Percentiles rank a stretch among this genome's conserved stretches.
These are phyloP conservation scores for Euphorbia lathyris DNA, from an alignment of 345 rosid species.

Conservation along the genomic window DNA sequence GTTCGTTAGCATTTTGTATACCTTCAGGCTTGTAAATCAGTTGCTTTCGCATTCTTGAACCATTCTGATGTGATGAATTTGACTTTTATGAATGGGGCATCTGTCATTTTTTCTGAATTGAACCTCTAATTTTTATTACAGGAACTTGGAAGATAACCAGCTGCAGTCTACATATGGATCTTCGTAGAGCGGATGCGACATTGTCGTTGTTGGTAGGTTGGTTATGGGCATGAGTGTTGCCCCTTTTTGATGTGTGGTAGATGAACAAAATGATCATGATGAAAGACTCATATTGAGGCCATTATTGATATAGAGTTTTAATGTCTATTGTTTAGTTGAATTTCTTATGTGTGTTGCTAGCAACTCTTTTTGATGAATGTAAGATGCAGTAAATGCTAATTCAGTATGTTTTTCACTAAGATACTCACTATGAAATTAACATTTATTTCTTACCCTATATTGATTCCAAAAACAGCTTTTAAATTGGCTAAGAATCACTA, in stretches of 20 bases:
- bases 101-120: neutral
- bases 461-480: no score
- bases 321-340: slow-evolving; percentile 9
- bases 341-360: neutral
- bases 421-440: neutral
- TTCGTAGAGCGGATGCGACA: neutral
- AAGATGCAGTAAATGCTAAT: slow-evolving; percentile 12
- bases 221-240: neutral
- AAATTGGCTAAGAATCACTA: no score
- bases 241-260: slow-evolving; percentile 2
- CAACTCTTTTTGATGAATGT: slow-evolving; percentile 14
- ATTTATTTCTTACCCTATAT: neutral
- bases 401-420: slow-evolving; percentile 10
- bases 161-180: slow-evolving; percentile 1
- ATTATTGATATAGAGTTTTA: slow-evolving; percentile 14
- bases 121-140: slow-evolving; percentile 9
- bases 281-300: slow-evolving; percentile 18
- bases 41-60: neutral
- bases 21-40: neutral
- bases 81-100: neutral
- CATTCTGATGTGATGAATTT: no score
- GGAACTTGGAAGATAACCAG: slow-evolving; percentile 16
- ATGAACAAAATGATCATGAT: slow-evolving; percentile 16
- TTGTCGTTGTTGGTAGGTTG: slow-evolving; percentile 1
- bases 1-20: neutral